These are phyloP conservation scores for Penicillium decumbens DNA, from an alignment of 2,329 filamentous ascomycete species.

Conservation along the genomic window DNA sequence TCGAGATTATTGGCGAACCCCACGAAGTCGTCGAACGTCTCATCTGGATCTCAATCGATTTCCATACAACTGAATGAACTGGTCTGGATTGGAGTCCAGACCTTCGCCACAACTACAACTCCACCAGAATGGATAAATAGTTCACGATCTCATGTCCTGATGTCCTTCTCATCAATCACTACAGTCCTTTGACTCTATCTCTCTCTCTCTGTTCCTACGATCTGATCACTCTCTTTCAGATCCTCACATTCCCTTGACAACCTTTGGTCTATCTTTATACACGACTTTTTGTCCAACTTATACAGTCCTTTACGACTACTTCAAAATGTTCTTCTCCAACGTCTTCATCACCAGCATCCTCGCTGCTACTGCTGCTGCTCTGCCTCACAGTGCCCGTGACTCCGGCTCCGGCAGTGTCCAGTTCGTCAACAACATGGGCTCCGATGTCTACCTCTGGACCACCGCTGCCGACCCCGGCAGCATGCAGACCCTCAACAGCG, in stretches of 20 bases:
- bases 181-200: constrained; percentile 11
- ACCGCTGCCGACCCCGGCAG: constrained; percentile 20
- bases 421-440: constrained; percentile 33
- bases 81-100: not conserved
- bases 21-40: not conserved
- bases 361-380: constrained; percentile 18
- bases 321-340: constrained; percentile 20
- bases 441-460: constrained; percentile 33
- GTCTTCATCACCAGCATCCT: constrained; percentile 20
- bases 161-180: constrained; percentile 8
- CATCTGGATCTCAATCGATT: not conserved
- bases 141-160: not conserved
- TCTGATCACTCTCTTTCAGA: constrained; percentile 13
- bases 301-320: constrained; percentile 1
- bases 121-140: constrained; percentile 10
- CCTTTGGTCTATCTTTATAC: not conserved
- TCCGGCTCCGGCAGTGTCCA: constrained; percentile 21
- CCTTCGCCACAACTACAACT: constrained; percentile 7
- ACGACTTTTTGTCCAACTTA: constrained; percentile 4
- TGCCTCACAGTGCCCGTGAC: constrained; percentile 13
- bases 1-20: not conserved
- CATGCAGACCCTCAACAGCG: constrained; percentile 26
- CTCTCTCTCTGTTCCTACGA: constrained; percentile 4
- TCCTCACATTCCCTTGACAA: constrained; percentile 11
- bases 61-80: not conserved